These are phyloP conservation scores for Syncephalastrum contaminatum DNA, from an alignment of 371 early-diverging fungal species.

Conservation along the genomic window DNA sequence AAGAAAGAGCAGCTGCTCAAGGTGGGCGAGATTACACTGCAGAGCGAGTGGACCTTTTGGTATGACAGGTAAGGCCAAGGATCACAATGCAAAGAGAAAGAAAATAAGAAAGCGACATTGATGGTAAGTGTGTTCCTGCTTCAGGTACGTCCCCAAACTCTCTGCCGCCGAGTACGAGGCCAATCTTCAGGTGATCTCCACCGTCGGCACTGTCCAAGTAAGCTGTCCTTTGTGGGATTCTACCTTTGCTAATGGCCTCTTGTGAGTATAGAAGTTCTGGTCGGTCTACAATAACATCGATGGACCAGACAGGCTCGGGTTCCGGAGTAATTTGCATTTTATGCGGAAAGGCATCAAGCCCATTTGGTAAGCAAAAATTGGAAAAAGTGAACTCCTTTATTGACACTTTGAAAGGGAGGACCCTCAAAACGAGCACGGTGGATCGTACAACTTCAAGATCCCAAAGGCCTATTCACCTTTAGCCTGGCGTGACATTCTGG, in stretches of 20 bases:
- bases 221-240: background rate
- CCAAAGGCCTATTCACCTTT: conserved; percentile 49
- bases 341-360: conserved; percentile 73
- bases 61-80: conserved; percentile 56
- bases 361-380: conserved; percentile 50
- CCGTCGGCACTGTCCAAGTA: conserved; percentile 65
- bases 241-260: too few species aligned
- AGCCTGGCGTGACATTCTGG: conserved; percentile 60
- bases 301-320: conserved; percentile 47
- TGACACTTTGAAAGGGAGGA: conserved; percentile 55
- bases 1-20: conserved; percentile 27
- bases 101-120: too few species aligned
- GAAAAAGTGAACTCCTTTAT: background rate
- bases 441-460: conserved; percentile 70
- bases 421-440: conserved; percentile 73
- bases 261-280: conserved; percentile 45
- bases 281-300: conserved; percentile 56
- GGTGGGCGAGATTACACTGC: conserved; percentile 42
- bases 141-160: conserved; percentile 53
- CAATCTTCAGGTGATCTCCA: conserved; percentile 57
- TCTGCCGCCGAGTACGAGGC: conserved; percentile 58
- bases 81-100: too few species aligned
- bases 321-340: conserved; percentile 59
- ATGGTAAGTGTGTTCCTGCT: background rate
- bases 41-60: conserved; percentile 66